Evolutionary conservation across 306 rosid genomes (phyloP).

Genomic region (Begonia masoniana): DNA sequence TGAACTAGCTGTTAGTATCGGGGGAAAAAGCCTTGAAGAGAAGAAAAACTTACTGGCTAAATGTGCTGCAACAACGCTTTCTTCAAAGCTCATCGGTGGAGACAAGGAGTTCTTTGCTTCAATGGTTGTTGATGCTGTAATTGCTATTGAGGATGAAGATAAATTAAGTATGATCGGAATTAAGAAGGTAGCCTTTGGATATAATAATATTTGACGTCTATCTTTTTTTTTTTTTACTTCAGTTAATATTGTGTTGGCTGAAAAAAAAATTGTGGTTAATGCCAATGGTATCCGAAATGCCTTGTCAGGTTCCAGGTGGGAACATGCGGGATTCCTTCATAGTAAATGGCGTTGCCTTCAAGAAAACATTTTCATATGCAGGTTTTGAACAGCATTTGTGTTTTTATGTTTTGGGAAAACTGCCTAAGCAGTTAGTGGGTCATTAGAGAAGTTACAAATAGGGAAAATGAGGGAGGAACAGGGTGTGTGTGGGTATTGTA

Average conservation of each 20-base stretch:
- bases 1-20: constrained; percentile 78
- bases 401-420: no score
- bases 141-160: constrained; percentile 79
- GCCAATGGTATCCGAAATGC: background rate
- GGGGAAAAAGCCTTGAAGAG: constrained; percentile 85
- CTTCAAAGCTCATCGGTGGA: constrained; percentile 96
- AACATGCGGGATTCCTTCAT: constrained; percentile 92
- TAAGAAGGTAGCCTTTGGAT: constrained; percentile 49
- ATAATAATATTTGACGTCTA: no score
- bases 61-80: constrained; percentile 96
- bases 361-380: constrained; percentile 96
- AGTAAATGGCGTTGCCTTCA: constrained; percentile 94
- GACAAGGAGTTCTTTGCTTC: constrained; percentile 94
- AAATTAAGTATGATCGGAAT: constrained; percentile 96
- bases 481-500: no score
- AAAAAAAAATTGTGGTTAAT: no score
- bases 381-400: constrained; percentile 81
- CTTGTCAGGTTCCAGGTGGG: constrained; percentile 92
- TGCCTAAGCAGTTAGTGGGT: no score
- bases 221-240: no score
- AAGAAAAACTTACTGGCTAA: constrained; percentile 78
- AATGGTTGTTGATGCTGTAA: constrained; percentile 89
- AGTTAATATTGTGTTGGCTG: no score
- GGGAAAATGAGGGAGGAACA: no score
- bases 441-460: no score